Evolutionary conservation across 371 early-diverging fungal genomes (phyloP).

Genomic region (Rhizopus arrhizus): DNA sequence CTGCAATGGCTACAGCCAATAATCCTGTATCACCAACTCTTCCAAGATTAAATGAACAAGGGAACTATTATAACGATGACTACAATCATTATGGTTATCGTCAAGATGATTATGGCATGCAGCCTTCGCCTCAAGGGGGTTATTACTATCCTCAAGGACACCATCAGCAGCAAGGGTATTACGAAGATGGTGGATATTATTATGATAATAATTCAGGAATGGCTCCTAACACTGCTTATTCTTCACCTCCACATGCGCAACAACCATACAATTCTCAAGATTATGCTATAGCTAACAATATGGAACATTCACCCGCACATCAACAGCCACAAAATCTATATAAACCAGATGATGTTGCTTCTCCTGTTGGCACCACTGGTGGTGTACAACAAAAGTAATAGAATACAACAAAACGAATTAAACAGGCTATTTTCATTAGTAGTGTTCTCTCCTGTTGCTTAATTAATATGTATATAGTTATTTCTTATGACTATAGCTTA

Average conservation of each 20-base stretch:
- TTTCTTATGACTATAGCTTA: too few species aligned
- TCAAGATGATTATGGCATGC: constrained; percentile 21
- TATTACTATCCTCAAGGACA: constrained; percentile 38
- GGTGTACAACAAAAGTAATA: background rate
- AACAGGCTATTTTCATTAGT: background rate
- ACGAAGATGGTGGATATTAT: constrained; percentile 38
- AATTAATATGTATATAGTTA: background rate
- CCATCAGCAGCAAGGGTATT: constrained; percentile 33
- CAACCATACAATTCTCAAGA: constrained; percentile 9
- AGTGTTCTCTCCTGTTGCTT: background rate
- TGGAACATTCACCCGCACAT: background rate
- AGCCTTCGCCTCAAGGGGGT: constrained; percentile 28
- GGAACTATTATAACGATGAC: constrained; percentile 40
- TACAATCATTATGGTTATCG: constrained; percentile 25
- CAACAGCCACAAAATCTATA: constrained; percentile 15
- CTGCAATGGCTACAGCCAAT: background rate
- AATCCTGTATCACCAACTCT: constrained; percentile 38
- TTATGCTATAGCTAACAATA: constrained; percentile 8
- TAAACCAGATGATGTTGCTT: constrained; percentile 25
- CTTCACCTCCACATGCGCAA: constrained; percentile 18
- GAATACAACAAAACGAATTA: background rate
- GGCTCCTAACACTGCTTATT: constrained; percentile 19
- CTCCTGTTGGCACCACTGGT: background rate
- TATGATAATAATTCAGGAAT: constrained; percentile 26
- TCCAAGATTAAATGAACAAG: constrained; percentile 46